Percentiles rank a stretch among this genome's conserved stretches.
phyloP scores from a whole-genome alignment of 441 rosid genomes.

The Brassica hybrid region DNA sequence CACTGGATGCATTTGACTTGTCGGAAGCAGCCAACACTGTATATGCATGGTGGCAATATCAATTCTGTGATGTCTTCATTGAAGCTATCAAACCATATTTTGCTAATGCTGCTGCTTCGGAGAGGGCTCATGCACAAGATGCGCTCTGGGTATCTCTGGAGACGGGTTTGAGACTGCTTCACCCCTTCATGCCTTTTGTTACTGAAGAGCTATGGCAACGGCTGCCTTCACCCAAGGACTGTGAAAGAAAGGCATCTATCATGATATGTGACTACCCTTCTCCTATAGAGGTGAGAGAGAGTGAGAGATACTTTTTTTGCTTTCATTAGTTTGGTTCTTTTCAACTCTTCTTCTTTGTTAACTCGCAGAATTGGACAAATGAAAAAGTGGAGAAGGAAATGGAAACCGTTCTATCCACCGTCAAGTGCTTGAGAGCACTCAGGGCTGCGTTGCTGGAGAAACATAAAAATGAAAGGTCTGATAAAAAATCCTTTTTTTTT shows the following conservation, averaged over 20 bases:
- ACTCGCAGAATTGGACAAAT: slow-evolving; percentile 68
- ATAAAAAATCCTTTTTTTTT: not conserved
- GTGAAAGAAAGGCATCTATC: slow-evolving; percentile 54
- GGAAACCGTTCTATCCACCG: slow-evolving; percentile 75
- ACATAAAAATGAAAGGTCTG: slow-evolving; percentile 81
- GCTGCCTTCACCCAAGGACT: no score
- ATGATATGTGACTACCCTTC: slow-evolving; percentile 84
- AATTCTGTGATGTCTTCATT: slow-evolving; percentile 90
- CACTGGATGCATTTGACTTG: slow-evolving; percentile 65
- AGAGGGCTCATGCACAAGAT: slow-evolving; percentile 32
- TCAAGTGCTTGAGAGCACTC: slow-evolving; percentile 74
- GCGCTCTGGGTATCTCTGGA: no score
- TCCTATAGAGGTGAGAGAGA: slow-evolving; percentile 54
- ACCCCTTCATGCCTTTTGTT: no score
- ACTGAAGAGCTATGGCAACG: no score
- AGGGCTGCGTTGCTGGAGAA: slow-evolving; percentile 77
- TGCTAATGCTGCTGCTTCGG: slow-evolving; percentile 60
- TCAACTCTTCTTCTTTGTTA: no score
- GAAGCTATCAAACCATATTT: slow-evolving; percentile 94
- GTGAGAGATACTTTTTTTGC: no score
- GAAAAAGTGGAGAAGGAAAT: slow-evolving; percentile 66
- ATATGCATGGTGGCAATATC: slow-evolving; percentile 97
- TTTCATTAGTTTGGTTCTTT: no score
- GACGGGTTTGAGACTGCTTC: no score
- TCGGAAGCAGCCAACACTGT: slow-evolving; percentile 81